Conservation (phyloP, 495 filamentous ascomycete species). For the Aspergillus taichungensis region DNA sequence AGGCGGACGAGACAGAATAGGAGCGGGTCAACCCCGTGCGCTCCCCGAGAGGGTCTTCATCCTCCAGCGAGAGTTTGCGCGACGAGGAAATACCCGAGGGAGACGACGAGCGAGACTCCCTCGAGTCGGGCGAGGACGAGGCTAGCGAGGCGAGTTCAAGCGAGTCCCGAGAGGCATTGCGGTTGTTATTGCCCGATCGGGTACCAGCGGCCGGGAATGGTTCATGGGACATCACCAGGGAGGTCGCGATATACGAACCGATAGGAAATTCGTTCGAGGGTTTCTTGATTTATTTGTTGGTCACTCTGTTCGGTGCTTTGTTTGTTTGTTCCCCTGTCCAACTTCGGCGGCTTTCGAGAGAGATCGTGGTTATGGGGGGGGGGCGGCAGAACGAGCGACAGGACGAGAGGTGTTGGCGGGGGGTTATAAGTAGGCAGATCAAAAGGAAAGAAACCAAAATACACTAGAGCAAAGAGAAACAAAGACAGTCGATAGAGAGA, state of each 20-base stretch:
- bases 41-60: constrained; percentile 68
- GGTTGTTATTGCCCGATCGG: constrained; percentile 16
- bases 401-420: neutral
- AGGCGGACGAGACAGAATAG: constrained; percentile 84
- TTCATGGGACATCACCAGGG: constrained; percentile 27
- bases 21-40: constrained; percentile 52
- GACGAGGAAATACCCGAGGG: constrained; percentile 82
- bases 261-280: no score
- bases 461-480: neutral
- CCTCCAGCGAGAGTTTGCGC: constrained; percentile 79
- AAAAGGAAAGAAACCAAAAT: neutral
- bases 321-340: no score
- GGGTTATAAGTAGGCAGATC: no score
- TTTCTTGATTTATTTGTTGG: no score
- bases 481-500: constrained; percentile 7
- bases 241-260: neutral
- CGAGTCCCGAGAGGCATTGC: constrained; percentile 63
- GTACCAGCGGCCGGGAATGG: constrained; percentile 19
- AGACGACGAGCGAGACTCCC: constrained; percentile 64
- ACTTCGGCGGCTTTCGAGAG: no score
- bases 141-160: constrained; percentile 94
- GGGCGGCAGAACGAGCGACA: neutral
- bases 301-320: no score
- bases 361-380: no score
- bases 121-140: constrained; percentile 53